Percentiles rank a stretch among this genome's conserved stretches.
These are phyloP conservation scores for Botryotinia globosa DNA, from an alignment of 2,329 filamentous ascomycete genomes.

Conservation along the genomic window DNA sequence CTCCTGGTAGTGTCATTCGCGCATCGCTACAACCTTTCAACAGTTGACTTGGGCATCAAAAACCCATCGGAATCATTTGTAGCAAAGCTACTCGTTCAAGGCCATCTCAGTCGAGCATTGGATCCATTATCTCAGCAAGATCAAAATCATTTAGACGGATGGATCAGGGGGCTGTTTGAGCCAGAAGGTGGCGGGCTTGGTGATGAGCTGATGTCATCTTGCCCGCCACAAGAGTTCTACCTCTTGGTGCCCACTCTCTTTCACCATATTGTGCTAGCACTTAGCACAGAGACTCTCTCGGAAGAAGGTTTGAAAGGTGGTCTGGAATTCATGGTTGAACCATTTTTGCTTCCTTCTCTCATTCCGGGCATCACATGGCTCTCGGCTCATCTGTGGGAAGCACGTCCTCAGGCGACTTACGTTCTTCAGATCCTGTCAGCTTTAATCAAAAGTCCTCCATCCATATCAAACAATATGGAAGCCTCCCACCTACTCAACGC, in stretches of 20 bases:
- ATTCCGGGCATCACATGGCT: conserved; percentile 72
- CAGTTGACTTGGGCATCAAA: conserved; percentile 60
- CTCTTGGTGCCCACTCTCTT: conserved; percentile 74
- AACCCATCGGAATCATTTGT: conserved; percentile 61
- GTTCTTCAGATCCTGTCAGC: conserved; percentile 70
- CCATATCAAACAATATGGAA: conserved; percentile 61
- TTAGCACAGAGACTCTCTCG: conserved; percentile 60
- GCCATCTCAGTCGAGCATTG: conserved; percentile 54
- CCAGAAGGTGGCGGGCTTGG: conserved; percentile 69
- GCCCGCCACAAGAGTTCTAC: conserved; percentile 80
- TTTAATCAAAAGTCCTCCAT: conserved; percentile 62
- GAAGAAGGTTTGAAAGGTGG: conserved; percentile 72
- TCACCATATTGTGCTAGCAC: conserved; percentile 69
- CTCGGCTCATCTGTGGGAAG: conserved; percentile 65
- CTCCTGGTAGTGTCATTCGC: conserved; percentile 71
- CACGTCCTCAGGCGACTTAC: conserved; percentile 63
- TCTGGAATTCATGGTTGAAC: conserved; percentile 76
- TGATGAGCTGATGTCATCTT: conserved; percentile 79
- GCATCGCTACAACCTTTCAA: conserved; percentile 68
- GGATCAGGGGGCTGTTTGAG: conserved; percentile 76
- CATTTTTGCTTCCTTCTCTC: conserved; percentile 75
- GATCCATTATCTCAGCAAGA: conserved; percentile 64
- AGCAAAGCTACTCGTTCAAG: conserved; percentile 60
- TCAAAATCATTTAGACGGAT: conserved; percentile 62
- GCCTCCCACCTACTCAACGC: conserved; percentile 66